Evolutionary conservation across 208 protist genomes (phyloP).

Genomic region (Acanthamoeba comandoni): DNA sequence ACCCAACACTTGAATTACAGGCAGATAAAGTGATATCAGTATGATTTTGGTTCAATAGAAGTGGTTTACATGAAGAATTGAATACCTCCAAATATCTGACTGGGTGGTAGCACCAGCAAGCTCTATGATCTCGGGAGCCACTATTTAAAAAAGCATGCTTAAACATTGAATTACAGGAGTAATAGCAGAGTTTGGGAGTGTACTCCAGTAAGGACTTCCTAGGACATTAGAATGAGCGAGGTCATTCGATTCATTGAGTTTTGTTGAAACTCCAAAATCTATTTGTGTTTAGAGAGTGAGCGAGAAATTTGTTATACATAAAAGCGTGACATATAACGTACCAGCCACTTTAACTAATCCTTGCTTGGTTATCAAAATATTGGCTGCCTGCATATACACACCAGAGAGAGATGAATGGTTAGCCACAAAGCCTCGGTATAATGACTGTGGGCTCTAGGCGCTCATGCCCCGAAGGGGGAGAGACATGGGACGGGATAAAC

Average conservation of each 20-base stretch:
- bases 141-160: slow-evolving; percentile 65
- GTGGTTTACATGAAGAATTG: background rate
- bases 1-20: slow-evolving; percentile 88
- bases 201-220: slow-evolving; percentile 93
- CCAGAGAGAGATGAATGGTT: background rate
- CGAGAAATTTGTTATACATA: no score
- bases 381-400: slow-evolving; percentile 79
- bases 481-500: no score
- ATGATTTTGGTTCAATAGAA: slow-evolving; percentile 2
- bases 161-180: slow-evolving; percentile 13
- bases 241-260: slow-evolving; percentile 81
- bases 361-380: slow-evolving; percentile 91
- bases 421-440: no score
- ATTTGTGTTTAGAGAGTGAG: no score
- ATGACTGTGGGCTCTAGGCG: no score
- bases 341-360: slow-evolving; percentile 84
- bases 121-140: slow-evolving; percentile 93
- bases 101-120: slow-evolving; percentile 87
- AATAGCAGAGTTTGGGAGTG: no score
- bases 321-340: no score
- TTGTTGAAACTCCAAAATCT: slow-evolving; percentile 97
- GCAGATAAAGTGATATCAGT: slow-evolving; percentile 6
- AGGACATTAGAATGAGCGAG: slow-evolving; percentile 77
- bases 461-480: no score
- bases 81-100: slow-evolving; percentile 91